Conservation (phyloP, 768 basidiomycete genomes). For the Calocera cornea region DNA sequence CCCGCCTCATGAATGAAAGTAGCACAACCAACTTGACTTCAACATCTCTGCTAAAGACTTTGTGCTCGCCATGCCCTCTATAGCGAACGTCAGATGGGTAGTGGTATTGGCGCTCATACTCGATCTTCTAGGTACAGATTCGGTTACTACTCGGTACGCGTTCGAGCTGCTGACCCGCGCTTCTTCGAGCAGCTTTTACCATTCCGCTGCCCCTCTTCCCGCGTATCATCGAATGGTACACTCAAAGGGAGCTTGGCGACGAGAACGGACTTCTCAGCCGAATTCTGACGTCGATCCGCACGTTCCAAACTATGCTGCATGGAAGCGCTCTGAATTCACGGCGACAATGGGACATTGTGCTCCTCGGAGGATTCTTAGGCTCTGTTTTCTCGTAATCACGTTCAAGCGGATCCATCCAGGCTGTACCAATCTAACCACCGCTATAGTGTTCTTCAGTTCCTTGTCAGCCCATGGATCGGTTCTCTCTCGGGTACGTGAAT, state of each 20-base stretch:
- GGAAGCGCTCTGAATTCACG: not conserved
- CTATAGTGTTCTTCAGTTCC: constrained; percentile 61
- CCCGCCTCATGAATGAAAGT: not conserved
- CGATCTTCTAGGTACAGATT: constrained; percentile 57
- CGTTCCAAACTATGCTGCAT: constrained; percentile 44
- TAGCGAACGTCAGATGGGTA: constrained; percentile 50
- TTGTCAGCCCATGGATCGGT: constrained; percentile 73
- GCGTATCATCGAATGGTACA: constrained; percentile 92
- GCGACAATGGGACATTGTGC: constrained; percentile 82
- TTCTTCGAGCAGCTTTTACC: constrained; percentile 53
- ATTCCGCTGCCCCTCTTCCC: constrained; percentile 95
- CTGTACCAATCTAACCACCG: not conserved
- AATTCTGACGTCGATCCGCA: constrained; percentile 54
- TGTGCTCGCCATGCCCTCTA: not conserved
- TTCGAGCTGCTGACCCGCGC: constrained; percentile 8
- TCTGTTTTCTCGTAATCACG: constrained; percentile 74
- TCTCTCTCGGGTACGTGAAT: constrained; percentile 42
- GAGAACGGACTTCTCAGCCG: constrained; percentile 56
- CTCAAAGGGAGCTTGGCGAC: constrained; percentile 60
- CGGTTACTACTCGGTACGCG: not conserved
- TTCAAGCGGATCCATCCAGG: constrained; percentile 10
- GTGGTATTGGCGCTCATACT: constrained; percentile 85
- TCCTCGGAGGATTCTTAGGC: constrained; percentile 91
- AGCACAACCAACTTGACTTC: not conserved
- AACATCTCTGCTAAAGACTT: not conserved